Conservation (phyloP, 2,329 filamentous ascomycete genomes). For the Fonsecaea pedrosoi region DNA sequence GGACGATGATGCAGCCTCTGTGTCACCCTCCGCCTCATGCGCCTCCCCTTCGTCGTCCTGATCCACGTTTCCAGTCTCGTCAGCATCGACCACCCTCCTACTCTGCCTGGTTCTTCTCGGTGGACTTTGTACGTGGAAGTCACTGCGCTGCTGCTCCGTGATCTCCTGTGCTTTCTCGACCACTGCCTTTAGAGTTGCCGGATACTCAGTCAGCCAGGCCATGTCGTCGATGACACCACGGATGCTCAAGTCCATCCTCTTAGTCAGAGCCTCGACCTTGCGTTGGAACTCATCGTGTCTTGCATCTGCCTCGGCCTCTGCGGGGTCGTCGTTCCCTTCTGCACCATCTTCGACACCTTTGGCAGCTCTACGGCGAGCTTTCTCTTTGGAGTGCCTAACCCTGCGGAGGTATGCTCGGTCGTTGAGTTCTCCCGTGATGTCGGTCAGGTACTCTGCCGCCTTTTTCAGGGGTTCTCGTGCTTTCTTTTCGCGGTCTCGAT, state of each 20-base stretch:
- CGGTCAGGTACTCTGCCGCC: slow-evolving; percentile 27
- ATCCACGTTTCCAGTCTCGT: background rate
- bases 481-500: slow-evolving; percentile 20
- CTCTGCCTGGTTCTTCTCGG: slow-evolving; percentile 41
- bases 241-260: slow-evolving; percentile 63
- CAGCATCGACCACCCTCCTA: slow-evolving; percentile 24
- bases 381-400: slow-evolving; percentile 10
- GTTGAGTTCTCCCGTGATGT: slow-evolving; percentile 27
- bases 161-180: slow-evolving; percentile 45
- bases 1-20: slow-evolving; percentile 45
- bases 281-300: slow-evolving; percentile 44
- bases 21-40: slow-evolving; percentile 48
- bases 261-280: slow-evolving; percentile 60
- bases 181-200: slow-evolving; percentile 54
- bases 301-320: slow-evolving; percentile 13
- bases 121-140: slow-evolving; percentile 45
- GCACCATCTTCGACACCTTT: slow-evolving; percentile 14
- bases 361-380: slow-evolving; percentile 1
- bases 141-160: slow-evolving; percentile 40
- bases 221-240: slow-evolving; percentile 65
- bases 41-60: slow-evolving; percentile 45
- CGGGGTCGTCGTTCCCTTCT: slow-evolving; percentile 4
- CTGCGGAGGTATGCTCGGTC: slow-evolving; percentile 25
- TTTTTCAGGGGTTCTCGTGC: slow-evolving; percentile 22
- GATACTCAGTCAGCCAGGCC: slow-evolving; percentile 54